Conservation (phyloP, 305 asterid genomes). For the Fraxinus paxiana region DNA sequence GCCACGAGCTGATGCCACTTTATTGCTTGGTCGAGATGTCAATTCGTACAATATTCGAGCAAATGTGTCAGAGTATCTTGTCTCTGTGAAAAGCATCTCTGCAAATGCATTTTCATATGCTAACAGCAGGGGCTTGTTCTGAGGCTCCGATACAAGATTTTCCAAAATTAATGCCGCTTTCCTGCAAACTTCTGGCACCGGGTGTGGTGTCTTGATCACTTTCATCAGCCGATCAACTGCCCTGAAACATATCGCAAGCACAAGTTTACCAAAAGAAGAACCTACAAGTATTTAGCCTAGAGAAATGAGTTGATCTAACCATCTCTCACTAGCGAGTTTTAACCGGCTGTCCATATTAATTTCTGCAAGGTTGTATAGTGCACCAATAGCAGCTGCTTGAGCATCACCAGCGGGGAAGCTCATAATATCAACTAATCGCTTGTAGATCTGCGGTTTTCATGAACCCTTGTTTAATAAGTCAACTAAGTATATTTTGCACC, state of each 20-base stretch:
- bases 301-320: conserved; percentile 39
- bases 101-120: conserved; percentile 83
- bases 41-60: conserved; percentile 79
- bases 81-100: conserved; percentile 77
- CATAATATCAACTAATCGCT: conserved; percentile 77
- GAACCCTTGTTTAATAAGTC: conserved; percentile 12
- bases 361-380: conserved; percentile 82
- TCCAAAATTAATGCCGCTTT: conserved; percentile 82
- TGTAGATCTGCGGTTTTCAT: conserved; percentile 52
- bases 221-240: conserved; percentile 80
- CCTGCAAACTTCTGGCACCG: conserved; percentile 88
- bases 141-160: conserved; percentile 90
- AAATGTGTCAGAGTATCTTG: conserved; percentile 75
- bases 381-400: conserved; percentile 94
- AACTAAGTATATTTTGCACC: neutral
- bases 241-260: conserved; percentile 41
- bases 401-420: conserved; percentile 83
- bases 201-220: conserved; percentile 82
- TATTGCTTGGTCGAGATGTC: conserved; percentile 79
- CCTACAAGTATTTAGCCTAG: neutral
- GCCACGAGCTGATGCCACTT: conserved; percentile 73
- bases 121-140: conserved; percentile 73
- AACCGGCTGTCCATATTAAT: conserved; percentile 83
- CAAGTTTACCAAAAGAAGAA: neutral
- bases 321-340: conserved; percentile 90